Percentiles rank a stretch among this genome's conserved stretches.
Conservation (phyloP, 176 grass and related monocot genomes). For the Poa annua region DNA sequence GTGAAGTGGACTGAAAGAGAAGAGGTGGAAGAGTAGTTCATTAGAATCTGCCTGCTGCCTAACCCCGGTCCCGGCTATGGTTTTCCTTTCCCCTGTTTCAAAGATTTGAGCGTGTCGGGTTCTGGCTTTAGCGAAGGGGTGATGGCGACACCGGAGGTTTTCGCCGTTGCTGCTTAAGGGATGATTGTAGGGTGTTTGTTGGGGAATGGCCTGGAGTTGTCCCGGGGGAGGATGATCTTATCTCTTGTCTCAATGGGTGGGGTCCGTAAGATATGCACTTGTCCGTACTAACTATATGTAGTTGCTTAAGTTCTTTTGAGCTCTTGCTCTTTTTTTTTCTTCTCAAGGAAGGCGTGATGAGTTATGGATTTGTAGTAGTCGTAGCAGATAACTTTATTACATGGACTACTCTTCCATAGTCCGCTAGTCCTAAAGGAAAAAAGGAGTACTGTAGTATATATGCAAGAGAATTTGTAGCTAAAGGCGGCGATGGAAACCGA, state of each 20-base stretch:
- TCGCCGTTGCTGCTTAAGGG: not conserved
- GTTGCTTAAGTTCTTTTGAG: not conserved
- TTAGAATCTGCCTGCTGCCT: conserved; percentile 38
- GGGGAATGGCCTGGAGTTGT: conserved; percentile 22
- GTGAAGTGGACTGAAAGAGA: conserved; percentile 22
- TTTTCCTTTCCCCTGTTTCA: not conserved
- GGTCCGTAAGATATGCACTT: not conserved
- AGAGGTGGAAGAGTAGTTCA: not conserved
- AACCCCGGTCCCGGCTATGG: not conserved
- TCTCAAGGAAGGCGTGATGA: too few relatives aligned
- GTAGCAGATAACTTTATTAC: too few relatives aligned
- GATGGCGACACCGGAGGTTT: not conserved
- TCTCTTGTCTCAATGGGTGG: conserved; percentile 11
- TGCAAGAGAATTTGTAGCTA: too few relatives aligned
- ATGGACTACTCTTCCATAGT: too few relatives aligned
- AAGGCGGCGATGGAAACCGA: too few relatives aligned
- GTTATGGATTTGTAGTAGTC: too few relatives aligned
- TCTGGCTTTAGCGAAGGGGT: not conserved
- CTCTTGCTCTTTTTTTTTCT: too few relatives aligned
- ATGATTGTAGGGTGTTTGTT: conserved; percentile 25
- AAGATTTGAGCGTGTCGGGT: not conserved
- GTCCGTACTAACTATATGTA: accelerated
- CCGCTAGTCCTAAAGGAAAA: too few relatives aligned
- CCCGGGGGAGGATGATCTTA: conserved; percentile 34
- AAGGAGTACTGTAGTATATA: too few relatives aligned